Conservation (phyloP, 2,329 filamentous ascomycete genomes). For the Fusarium liriodendri region DNA sequence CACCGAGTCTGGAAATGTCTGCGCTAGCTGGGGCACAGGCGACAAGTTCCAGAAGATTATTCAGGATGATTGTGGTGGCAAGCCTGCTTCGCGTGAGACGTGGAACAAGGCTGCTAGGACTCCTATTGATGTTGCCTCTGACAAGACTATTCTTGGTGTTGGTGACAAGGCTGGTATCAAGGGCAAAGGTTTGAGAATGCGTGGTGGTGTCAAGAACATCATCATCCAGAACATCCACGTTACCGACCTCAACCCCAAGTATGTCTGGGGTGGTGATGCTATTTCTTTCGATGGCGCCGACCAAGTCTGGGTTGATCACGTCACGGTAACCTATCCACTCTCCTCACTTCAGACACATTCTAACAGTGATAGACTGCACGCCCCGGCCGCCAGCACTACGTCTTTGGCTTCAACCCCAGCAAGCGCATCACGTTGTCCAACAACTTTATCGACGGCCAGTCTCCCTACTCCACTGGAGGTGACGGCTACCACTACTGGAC, state of each 20-base stretch:
- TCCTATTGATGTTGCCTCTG: slow-evolving; percentile 62
- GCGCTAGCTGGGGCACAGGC: neutral
- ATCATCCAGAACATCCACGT: slow-evolving; percentile 70
- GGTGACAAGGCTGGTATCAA: slow-evolving; percentile 65
- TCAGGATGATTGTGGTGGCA: slow-evolving; percentile 19
- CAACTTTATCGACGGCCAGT: slow-evolving; percentile 65
- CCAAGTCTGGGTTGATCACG: slow-evolving; percentile 61
- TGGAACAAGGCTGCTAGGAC: slow-evolving; percentile 62
- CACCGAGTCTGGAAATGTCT: neutral
- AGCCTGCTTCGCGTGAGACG: slow-evolving; percentile 40
- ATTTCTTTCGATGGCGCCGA: slow-evolving; percentile 61
- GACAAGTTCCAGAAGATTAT: slow-evolving; percentile 48
- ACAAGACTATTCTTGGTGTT: slow-evolving; percentile 67
- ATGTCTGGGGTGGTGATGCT: slow-evolving; percentile 69
- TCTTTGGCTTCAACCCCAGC: slow-evolving; percentile 62
- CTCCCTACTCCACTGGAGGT: slow-evolving; percentile 65
- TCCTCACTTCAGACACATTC: neutral
- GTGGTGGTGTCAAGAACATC: slow-evolving; percentile 60
- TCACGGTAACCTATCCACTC: slow-evolving; percentile 47
- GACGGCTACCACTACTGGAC: slow-evolving; percentile 70
- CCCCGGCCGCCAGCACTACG: slow-evolving; percentile 69
- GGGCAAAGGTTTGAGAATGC: slow-evolving; percentile 65
- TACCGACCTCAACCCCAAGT: slow-evolving; percentile 65
- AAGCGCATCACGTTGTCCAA: slow-evolving; percentile 69
- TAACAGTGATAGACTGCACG: slow-evolving; percentile 53